These are phyloP conservation scores for Hyaloscypha variabilis DNA, from an alignment of 495 filamentous ascomycete genomes.

Conservation along the genomic window DNA sequence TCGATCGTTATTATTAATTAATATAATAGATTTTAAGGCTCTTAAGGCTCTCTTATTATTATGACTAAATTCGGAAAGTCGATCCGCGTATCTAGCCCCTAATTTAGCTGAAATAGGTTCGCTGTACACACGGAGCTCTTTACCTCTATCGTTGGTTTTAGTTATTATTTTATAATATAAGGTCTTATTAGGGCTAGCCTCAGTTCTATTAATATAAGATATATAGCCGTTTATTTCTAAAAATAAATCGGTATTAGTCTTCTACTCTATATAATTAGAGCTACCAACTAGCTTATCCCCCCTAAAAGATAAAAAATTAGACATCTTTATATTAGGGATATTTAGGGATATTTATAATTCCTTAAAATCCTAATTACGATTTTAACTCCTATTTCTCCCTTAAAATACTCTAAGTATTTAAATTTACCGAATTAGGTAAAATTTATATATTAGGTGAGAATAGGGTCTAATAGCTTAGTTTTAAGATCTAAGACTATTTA, in stretches of 20 bases:
- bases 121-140: no score
- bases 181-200: background rate
- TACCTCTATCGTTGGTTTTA: background rate
- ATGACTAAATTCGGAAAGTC: background rate
- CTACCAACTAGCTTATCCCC: conserved; percentile 2
- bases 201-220: background rate
- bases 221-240: conserved; percentile 1
- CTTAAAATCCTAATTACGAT: background rate
- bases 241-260: background rate
- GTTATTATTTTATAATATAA: conserved; percentile 1
- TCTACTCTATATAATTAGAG: background rate
- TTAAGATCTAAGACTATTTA: no score
- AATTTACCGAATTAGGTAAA: no score
- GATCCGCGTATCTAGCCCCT: background rate
- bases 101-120: background rate
- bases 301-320: background rate
- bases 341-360: background rate
- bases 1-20: background rate
- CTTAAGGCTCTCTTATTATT: background rate
- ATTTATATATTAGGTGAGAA: no score
- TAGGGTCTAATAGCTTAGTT: no score
- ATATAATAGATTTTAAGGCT: conserved; percentile 1
- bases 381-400: no score
- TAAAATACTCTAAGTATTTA: background rate
- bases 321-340: background rate